Base-by-base conservation (phyloP, 2,329 filamentous ascomycete species). In the Phialophora expanda region DNA sequence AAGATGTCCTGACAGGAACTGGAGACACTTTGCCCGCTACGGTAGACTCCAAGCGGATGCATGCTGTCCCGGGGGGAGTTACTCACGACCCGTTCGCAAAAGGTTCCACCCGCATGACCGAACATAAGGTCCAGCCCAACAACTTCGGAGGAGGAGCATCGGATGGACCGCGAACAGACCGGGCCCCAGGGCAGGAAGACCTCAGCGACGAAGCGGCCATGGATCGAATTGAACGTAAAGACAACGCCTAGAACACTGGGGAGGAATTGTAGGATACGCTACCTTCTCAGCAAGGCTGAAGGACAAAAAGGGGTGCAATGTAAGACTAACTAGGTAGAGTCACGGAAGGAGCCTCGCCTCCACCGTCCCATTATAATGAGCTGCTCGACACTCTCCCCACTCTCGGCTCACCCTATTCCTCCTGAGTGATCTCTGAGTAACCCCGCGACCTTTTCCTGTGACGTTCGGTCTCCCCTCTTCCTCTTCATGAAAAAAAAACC, bases 1-100 rank as follows among this genome's bases (percentile, higher is more conserved):
- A 75, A 2, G 79, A 81, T 50, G 75, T 81, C 1, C 62, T 80
- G 14, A 80, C 76, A 0, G 79, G 79, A 1, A 80, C 77, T 4
- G 79, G 80, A 1, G 75, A 80, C 62, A 70, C 72, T 2, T 68
- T 80, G 38, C 76, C 79, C 4, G 75, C 77, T 0, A 71, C 75
- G 12, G 71, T 78, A 5, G 77, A 79, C 69, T 73, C 75, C 12
- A 83, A 82, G 71, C 74, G 78, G 56, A 65, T 79, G 61, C 73
- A 77, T 57, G 69, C 71, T 14, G 72, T 72, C 6, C 71, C 70
- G 4, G 70, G 71, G 7, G 71, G 71, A 50, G 66, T 71, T n/a
- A 73, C 72, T 7, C 72, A 75, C 34, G 71, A 78, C 46, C 76
- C 77, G 0, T 71, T 75, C 20, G 75, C 74, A 4, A 79, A 78